These are phyloP conservation scores for Silene uniflora DNA, from an alignment of 148 eudicot species.

Conservation along the genomic window DNA sequence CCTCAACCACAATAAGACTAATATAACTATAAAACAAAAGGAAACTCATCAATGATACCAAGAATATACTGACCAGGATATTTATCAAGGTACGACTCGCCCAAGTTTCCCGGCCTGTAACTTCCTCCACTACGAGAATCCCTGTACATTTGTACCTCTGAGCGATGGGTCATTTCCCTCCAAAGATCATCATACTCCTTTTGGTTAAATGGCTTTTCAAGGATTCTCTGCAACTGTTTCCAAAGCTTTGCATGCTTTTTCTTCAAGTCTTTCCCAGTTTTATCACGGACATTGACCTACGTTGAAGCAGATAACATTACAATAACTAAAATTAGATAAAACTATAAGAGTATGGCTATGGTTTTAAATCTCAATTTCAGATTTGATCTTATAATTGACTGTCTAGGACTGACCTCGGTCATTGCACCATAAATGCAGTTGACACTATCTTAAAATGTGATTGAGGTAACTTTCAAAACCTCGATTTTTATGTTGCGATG, in stretches of 20 bases:
- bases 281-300: slow-evolving; percentile 11
- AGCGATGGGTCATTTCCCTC: slow-evolving; percentile 13
- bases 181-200: slow-evolving; percentile 33
- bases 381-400: not conserved
- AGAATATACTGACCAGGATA: slow-evolving; percentile 34
- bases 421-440: not conserved
- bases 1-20: not conserved
- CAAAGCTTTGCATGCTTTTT: slow-evolving; percentile 1
- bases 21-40: not conserved
- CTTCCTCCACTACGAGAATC: slow-evolving; percentile 32
- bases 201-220: slow-evolving; percentile 24
- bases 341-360: not conserved
- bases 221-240: slow-evolving; percentile 21
- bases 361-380: not conserved
- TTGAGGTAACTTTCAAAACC: not conserved
- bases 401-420: not conserved
- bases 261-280: not conserved
- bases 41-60: slow-evolving; percentile 11
- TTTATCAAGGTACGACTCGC: slow-evolving; percentile 34
- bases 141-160: slow-evolving; percentile 17
- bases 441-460: not conserved
- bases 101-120: slow-evolving; percentile 4
- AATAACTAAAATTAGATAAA: not conserved
- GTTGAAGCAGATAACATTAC: slow-evolving; percentile 9
- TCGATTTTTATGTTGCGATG: not conserved